Percentiles rank a stretch among this genome's conserved stretches.
These are phyloP conservation scores for Lactarius trivialis DNA, from an alignment of 768 basidiomycete species.

Conservation along the genomic window DNA sequence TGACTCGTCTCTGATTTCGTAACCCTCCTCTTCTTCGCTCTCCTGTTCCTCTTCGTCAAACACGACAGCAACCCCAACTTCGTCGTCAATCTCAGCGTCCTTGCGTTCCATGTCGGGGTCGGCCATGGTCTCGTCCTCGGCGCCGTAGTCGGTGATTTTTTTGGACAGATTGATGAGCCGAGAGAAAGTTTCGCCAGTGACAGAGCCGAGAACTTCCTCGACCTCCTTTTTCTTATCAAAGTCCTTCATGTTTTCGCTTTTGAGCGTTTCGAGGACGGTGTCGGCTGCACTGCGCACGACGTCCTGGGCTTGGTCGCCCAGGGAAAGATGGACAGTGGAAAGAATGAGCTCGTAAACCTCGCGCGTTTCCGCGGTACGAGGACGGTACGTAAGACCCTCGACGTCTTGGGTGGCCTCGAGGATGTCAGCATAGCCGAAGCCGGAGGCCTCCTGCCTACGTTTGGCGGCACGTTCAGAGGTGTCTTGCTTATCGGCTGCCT, in stretches of 20 bases:
- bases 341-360: conserved; percentile 93
- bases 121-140: conserved; percentile 70
- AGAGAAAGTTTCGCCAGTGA: conserved; percentile 70
- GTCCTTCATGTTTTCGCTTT: conserved; percentile 84
- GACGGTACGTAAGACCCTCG: conserved; percentile 89
- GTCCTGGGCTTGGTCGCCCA: conserved; percentile 95
- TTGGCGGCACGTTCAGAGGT: conserved; percentile 50
- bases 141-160: conserved; percentile 94
- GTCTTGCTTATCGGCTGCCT: conserved; percentile 56
- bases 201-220: conserved; percentile 63
- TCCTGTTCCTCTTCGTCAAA: conserved; percentile 98
- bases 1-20: conserved; percentile 75
- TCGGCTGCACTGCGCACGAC: conserved; percentile 96
- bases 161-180: conserved; percentile 81
- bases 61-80: conserved; percentile 94
- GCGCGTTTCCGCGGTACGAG: conserved; percentile 88
- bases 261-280: conserved; percentile 78
- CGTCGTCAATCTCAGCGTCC: conserved; percentile 90
- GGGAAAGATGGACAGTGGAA: conserved; percentile 67
- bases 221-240: conserved; percentile 97
- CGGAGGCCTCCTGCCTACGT: conserved; percentile 54
- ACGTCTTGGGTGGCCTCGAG: conserved; percentile 91
- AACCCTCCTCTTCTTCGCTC: conserved; percentile 84
- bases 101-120: conserved; percentile 78
- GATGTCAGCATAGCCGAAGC: conserved; percentile 83